Percentiles rank a stretch among this genome's conserved stretches.
Conservation (phyloP, 2,329 filamentous ascomycete species). For the Colletotrichum australisinense region DNA sequence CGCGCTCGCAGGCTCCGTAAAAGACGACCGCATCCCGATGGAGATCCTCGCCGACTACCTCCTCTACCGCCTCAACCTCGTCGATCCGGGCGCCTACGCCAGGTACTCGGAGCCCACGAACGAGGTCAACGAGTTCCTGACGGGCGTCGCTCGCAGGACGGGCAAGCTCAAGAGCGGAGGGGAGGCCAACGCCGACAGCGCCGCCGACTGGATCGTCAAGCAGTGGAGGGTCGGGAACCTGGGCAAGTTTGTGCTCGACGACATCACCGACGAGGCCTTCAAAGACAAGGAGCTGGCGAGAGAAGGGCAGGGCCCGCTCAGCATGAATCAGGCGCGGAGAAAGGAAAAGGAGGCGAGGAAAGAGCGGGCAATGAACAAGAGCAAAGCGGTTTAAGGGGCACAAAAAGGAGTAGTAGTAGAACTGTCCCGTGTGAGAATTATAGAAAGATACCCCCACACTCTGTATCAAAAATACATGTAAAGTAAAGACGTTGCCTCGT, state of each 20-base stretch:
- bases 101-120: slow-evolving; percentile 81
- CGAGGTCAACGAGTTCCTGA: slow-evolving; percentile 79
- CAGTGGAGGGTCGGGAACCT: slow-evolving; percentile 83
- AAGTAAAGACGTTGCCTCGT: neutral
- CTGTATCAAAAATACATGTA: slow-evolving; percentile 26
- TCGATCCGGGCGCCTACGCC: slow-evolving; percentile 71
- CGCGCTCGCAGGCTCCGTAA: slow-evolving; percentile 90
- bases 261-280: slow-evolving; percentile 72
- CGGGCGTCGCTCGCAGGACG: slow-evolving; percentile 76
- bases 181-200: slow-evolving; percentile 74
- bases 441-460: slow-evolving; percentile 33
- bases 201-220: slow-evolving; percentile 84
- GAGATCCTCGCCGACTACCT: slow-evolving; percentile 90
- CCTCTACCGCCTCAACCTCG: slow-evolving; percentile 83
- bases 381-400: slow-evolving; percentile 16
- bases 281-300: slow-evolving; percentile 57
- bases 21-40: slow-evolving; percentile 84
- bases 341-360: slow-evolving; percentile 69
- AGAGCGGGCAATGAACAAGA: slow-evolving; percentile 42
- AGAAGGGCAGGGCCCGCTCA: slow-evolving; percentile 60
- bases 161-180: slow-evolving; percentile 83
- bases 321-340: slow-evolving; percentile 77
- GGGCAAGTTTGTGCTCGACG: slow-evolving; percentile 83
- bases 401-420: neutral
- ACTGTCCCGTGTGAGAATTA: slow-evolving; percentile 1